Base-by-base conservation (phyloP, 257 asterid species). In the Ligustrum vulgare region DNA sequence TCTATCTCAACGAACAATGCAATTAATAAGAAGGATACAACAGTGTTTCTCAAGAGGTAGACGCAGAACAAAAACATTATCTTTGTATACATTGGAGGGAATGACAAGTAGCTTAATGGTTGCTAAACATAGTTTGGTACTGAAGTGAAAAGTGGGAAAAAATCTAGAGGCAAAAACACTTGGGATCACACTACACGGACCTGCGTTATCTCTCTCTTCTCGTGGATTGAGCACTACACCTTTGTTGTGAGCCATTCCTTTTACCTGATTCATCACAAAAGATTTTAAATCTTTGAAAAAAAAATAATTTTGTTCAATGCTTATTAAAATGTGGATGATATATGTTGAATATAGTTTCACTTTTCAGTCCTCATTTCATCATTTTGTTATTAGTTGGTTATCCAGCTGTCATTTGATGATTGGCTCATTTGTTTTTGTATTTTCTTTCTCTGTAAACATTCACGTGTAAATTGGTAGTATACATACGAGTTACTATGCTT, bases 191-290 rank as follows among this genome's bases (percentile, higher is more conserved):
- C 45, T 37, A 35, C 12, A 86, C 78, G 13, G 67, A 95, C 99
- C 99, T 85, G 99, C 99, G 77, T 87, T 82, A 39, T 92, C 96
- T 71, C 93, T 86, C 81, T 95, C 98, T 83, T 92, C 91, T 33
- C 89, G 85, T 3, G 88, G 87, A 70, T 84, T 85, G 72, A 91
- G 93, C 45, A 81, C 18, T 77, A 75, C 71, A 2, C 96, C 93
- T 87, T 94, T 94, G 90, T 94, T 93, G 63, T 85, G 78, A 69
- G 97, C 98, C 99, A 94, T 94, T 81, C 98, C 99, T 82, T 89
- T 94, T 6, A 93, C 99, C 98, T 94, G 87, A 71, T 69, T 71
- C 75, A 71, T 74, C 84, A 78, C 64, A 77, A 75, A 56, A 63
- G 66, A 75, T 58, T 54, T 62, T 23, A 28, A 75, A 20, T 58